Evolutionary conservation across 352 stramenopile species (phyloP), one percentile per base, ranked within the genome.

Genomic region (Thalassiosira ordinaria): DNA sequence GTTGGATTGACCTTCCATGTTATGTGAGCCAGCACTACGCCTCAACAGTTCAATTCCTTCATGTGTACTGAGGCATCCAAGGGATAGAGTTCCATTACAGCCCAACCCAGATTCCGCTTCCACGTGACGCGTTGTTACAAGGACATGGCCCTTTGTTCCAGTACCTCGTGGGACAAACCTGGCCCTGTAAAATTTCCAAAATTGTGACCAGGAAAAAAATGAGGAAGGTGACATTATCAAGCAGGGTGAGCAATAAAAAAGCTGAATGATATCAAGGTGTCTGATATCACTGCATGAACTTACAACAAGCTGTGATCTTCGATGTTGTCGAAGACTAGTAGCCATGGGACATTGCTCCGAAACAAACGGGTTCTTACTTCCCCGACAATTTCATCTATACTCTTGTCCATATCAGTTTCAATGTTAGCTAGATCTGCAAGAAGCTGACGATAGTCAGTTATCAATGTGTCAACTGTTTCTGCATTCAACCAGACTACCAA

Each of bases 251-350:
- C n/a, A n/a, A n/a, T n/a, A n/a, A n/a, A n/a, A n/a, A n/a, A n/a
- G n/a, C n/a, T n/a, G n/a, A n/a, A n/a, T n/a, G n/a, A n/a, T n/a
- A n/a, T n/a, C n/a, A n/a, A n/a, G n/a, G n/a, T n/a, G n/a, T n/a
- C n/a, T n/a, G n/a, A n/a, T n/a, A n/a, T n/a, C n/a, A n/a, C n/a
- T n/a, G n/a, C n/a, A n/a, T n/a, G n/a, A n/a, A n/a, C n/a, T n/a
- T 86, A 49, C 6, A 91, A 27, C 13, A 89, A 26, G 7, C n/a
- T 27, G 31, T 68, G 70, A 67, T 91, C 78, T 51, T 91, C 86
- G 2, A 90, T 55, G 73, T 91, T 91, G 61, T 91, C 86, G 76
- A 91, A 88, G n/a, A 91, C 82, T 20, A 91, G 63, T 1, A 91
- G 49, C 86, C 86, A 91, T 1, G 82, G 80, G 6, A 90, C 74